Base-by-base conservation (phyloP, 2,329 filamentous ascomycete species). In the Reticulascus tulasneorum region DNA sequence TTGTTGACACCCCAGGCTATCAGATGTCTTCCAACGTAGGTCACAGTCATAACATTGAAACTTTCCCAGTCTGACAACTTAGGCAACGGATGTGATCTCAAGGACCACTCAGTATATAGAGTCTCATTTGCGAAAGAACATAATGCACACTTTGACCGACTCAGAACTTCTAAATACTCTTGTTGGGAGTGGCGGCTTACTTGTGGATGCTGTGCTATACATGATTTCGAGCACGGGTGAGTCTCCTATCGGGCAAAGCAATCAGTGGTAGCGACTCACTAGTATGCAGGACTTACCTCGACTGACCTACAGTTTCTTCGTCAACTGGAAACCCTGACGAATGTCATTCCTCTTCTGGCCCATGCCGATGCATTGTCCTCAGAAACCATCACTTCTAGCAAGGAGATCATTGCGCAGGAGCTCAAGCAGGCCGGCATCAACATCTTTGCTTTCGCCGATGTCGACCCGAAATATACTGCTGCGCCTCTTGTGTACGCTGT, bases 151-250 rank as follows among this genome's bases (percentile, higher is more conserved):
- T n/a, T 65, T 88, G 49, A 75, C 72, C 20, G 86, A 91, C 46
- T 69, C 72, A 12, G 90, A 97, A 49, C 67, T 95, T 25, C 68
- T 91, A 37, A 79, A 77, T 26, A 66, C 96, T 39, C 64, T 97
- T 3, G 86, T 86, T 44, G 87, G 88, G 9, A 84, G 83, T 38
- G 89, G 89, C 23, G 89, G 88, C 13, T 76, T 84, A 12, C 82
- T 91, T 48, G 84, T 97, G 19, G 91, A 97, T 62, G 80, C 80
- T 5, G 78, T 94, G 3, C 67, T 98, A 23, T 97, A 95, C 56
- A 64, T 97, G 37, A 74, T 96, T 19, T 72, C 79, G 19, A 74
- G 82, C 46, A 75, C 52, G 31, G 65, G 86, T 89, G 71, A 52
- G 76, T 42, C 9, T 19, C 18, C 25, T 23, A 37, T n/a, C 29